Evolutionary conservation across 805 yeast species (phyloP), one percentile per base, ranked within the genome.

Genomic region (Monosporozyma unispora): DNA sequence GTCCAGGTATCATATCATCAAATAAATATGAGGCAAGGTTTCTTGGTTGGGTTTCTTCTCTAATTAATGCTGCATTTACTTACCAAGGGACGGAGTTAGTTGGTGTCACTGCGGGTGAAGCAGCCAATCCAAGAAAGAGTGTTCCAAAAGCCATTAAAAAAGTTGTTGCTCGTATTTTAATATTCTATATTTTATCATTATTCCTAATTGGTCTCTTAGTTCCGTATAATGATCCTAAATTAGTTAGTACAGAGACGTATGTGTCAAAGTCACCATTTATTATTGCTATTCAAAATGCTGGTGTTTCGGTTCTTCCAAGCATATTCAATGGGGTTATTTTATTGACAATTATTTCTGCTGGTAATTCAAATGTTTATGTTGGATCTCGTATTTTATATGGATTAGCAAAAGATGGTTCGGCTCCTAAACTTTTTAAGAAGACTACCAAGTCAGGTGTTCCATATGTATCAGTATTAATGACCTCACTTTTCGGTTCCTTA

Each of bases 11-110:
- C 23, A 61, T 74, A 27, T 78, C 77, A 18, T 48, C 58, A 8
- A 70, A 78, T 58, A 58, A 58, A 6, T 67, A 81, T 33, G 39
- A 31, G 14, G 38, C 72, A 49, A 72, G 80, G 59, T 79, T 81
- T 58, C 68, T 80, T 42, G 85, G 85, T 46, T 81, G 82, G 80
- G 72, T 80, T 49, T 70, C 79, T 10, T 80, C 86, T 5, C 71
- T 82, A 56, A 72, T 82, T 53, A 76, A 76, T 50, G 84, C 88
- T 37, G 82, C 84, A 21, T 83, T 83, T 70, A 82, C 88, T 35
- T 82, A 76, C 66, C 87, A 81, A 67, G 88, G 88, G 62, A 79
- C 82, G 48, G 89, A 83, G 64, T 72, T 81, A 60, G 77, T 81
- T 23, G 87, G 87, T 62, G 71, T 83, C 45, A 70, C 85, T 3